These are phyloP conservation scores for Candida montana DNA, from an alignment of 805 yeast species.

Conservation along the genomic window DNA sequence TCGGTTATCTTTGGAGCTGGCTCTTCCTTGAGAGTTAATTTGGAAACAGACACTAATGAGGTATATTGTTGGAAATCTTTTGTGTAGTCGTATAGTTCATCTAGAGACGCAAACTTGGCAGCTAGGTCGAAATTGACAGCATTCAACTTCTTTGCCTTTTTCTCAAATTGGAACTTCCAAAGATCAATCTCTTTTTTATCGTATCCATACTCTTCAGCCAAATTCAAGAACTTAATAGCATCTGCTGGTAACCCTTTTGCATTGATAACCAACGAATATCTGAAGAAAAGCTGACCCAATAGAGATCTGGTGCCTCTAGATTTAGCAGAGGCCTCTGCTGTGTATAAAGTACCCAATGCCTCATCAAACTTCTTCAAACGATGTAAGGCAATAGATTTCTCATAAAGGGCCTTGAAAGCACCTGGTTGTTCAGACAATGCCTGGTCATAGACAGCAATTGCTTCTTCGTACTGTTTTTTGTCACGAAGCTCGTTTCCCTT, in stretches of 20 bases:
- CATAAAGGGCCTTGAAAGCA: slow-evolving; percentile 40
- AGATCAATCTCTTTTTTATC: slow-evolving; percentile 20
- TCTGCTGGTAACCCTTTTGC: slow-evolving; percentile 32
- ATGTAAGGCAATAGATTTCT: slow-evolving; percentile 41
- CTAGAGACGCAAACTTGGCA: slow-evolving; percentile 5
- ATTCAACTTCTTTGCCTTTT: slow-evolving; percentile 15
- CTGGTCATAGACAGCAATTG: slow-evolving; percentile 31
- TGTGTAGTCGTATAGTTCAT: slow-evolving; percentile 10
- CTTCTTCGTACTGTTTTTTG: slow-evolving; percentile 36
- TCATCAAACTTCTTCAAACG: slow-evolving; percentile 36
- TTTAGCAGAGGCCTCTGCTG: slow-evolving; percentile 40
- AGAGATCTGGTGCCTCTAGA: slow-evolving; percentile 36
- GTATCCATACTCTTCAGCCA: slow-evolving; percentile 35
- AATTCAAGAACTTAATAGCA: slow-evolving; percentile 36
- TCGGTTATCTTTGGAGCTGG: neutral
- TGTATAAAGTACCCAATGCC: slow-evolving; percentile 38
- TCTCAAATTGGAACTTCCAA: slow-evolving; percentile 19
- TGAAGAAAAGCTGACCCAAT: slow-evolving; percentile 40
- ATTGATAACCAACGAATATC: slow-evolving; percentile 37
- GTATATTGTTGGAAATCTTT: neutral
- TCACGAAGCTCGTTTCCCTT: slow-evolving; percentile 37
- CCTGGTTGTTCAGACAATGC: slow-evolving; percentile 38
- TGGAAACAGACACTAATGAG: too few species aligned
- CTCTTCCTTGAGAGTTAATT: too few species aligned
- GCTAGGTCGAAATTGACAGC: slow-evolving; percentile 7